phyloP scores from a whole-genome alignment of 768 basidiomycete species.

The Lentinula raphanica region DNA sequence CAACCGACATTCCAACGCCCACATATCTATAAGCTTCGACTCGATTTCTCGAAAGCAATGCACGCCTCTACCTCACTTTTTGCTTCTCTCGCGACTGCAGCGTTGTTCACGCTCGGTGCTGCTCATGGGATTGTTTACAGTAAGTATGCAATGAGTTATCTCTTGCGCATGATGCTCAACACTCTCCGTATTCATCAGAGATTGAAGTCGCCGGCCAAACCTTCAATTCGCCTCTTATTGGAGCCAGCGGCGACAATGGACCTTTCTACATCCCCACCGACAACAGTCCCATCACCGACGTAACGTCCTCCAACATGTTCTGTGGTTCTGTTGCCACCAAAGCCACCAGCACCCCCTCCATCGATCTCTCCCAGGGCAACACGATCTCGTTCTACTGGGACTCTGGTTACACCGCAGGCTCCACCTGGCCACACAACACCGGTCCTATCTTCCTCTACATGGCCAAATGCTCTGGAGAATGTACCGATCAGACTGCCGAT shows the following conservation, averaged over 20 bases:
- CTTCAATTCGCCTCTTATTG: constrained; percentile 1
- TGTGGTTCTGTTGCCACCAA: neutral
- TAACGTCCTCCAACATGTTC: neutral
- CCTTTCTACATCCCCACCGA: neutral
- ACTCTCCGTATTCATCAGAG: neutral
- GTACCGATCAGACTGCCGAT: neutral
- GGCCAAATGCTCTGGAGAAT: neutral
- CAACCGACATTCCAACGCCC: no score
- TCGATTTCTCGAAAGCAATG: neutral
- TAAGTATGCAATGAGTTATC: no score
- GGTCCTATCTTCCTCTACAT: constrained; percentile 5
- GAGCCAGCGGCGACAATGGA: neutral
- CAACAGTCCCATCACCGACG: constrained; percentile 3
- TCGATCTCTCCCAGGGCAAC: neutral
- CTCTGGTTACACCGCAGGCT: neutral
- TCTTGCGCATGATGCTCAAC: no score
- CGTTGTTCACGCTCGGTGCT: neutral
- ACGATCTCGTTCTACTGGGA: constrained; percentile 5
- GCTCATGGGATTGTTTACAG: constrained; percentile 1
- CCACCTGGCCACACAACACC: neutral
- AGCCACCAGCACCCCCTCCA: neutral
- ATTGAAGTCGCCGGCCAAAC: constrained; percentile 5
- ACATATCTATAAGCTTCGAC: no score
- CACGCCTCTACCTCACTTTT: constrained; percentile 3
- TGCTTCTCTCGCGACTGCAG: constrained; percentile 1